Base-by-base conservation (phyloP, 768 basidiomycete genomes). In the Lentinula boryana region DNA sequence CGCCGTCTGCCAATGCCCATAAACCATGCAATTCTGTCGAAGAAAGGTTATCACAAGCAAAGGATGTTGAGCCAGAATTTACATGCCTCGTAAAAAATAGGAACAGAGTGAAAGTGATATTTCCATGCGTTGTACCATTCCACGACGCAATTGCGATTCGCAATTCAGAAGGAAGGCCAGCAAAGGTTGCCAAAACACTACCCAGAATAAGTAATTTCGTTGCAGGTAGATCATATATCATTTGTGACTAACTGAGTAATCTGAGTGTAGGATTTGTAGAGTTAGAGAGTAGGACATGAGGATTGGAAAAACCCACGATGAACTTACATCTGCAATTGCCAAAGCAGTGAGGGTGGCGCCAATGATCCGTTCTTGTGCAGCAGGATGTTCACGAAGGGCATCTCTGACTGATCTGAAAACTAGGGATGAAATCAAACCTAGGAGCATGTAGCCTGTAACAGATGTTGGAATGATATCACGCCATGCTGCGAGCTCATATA, bases 111-210 rank as follows among this genome's bases (percentile, higher is more conserved):
- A 84, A 74, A 3, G 88, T 84, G 67, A 91, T 85, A 66, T 91
- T 93, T 36, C 89, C 90, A 64, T 91, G 89, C 0, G 84, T 88
- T 77, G 82, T 86, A 31, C 77, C 68, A 70, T 91, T 91, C 91
- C 89, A 93, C 13, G 68, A 66, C 7, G 68, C 69, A 38, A 81
- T 74, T 31, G 76, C 72, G 61, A 78, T 85, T 52, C 77, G 78
- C 63, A 89, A 70, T 31, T 81, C 74, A 36, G 71, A 64, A 0
- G 91, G 91, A 32, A 91, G 79, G 7, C 80, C 80, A 41, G 82
- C 57, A 66, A 84, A 79, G 15, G 85, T 84, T 35, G 76, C 78
- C 16, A 74, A 67, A 63, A 91, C 81, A 67, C 90, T 91, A 63
- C 35, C 46, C 27, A 51, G 52, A 21, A 60, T 60, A 49, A 23